These are phyloP conservation scores for Collybia sp. DNA, from an alignment of 768 basidiomycete species.

Conservation along the genomic window DNA sequence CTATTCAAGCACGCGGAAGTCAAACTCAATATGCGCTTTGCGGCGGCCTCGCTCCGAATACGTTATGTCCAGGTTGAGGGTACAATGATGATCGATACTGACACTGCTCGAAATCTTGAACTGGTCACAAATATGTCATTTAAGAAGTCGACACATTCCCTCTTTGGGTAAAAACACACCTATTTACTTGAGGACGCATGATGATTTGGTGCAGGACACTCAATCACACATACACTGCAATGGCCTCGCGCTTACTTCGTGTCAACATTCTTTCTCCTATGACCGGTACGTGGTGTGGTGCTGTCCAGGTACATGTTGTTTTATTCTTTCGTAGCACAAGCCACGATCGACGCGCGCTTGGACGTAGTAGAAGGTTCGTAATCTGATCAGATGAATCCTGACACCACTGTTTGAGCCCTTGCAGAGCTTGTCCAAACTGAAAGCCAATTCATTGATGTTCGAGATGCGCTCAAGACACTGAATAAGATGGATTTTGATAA, in stretches of 20 bases:
- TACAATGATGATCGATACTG: constrained; percentile 92
- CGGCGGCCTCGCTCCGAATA: constrained; percentile 65
- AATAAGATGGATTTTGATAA: constrained; percentile 89
- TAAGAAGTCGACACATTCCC: constrained; percentile 66
- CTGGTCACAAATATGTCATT: constrained; percentile 71
- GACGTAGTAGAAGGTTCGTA: constrained; percentile 78
- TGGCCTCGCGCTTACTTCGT: constrained; percentile 80
- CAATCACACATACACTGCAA: constrained; percentile 85
- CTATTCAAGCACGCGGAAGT: constrained; percentile 82
- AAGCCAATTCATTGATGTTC: constrained; percentile 64
- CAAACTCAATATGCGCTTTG: constrained; percentile 66
- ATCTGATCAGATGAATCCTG: neutral
- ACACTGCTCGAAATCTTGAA: constrained; percentile 86
- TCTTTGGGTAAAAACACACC: constrained; percentile 67
- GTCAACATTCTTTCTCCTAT: constrained; percentile 80
- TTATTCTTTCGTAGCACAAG: constrained; percentile 34
- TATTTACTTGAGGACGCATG: neutral
- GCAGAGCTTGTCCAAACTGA: constrained; percentile 75
- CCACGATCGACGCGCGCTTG: constrained; percentile 72
- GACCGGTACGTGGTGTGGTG: constrained; percentile 39
- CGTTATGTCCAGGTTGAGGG: constrained; percentile 80
- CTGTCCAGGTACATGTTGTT: too few species aligned
- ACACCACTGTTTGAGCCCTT: constrained; percentile 4
- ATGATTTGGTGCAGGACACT: constrained; percentile 40
- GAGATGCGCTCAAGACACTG: constrained; percentile 63